Evolutionary conservation across 164 flowering plant species (phyloP), one percentile per base, ranked within the genome.

Genomic region (Piper longum): DNA sequence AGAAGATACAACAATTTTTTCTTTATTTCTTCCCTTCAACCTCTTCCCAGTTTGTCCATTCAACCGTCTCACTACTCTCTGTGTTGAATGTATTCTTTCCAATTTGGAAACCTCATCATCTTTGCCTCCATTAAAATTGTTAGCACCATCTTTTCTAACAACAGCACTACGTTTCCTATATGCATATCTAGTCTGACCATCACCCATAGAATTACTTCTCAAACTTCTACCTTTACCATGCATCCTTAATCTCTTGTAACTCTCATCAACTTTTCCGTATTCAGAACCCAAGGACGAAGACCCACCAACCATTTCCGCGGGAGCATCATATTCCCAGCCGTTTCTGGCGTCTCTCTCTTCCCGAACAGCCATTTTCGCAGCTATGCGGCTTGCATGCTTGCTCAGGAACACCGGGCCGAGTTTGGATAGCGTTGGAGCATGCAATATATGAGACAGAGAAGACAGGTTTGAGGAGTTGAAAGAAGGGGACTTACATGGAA

Each of bases 401-500:
- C 65, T 68, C 68, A 63, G 41, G 59, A 67, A 60, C 64, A 64
- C 43, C 16, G 69, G 56, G 59, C 8, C 66, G 17, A 5, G 14
- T 41, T 61, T 77, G 66, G 64, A 71, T 54, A 75, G 66, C 60
- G 73, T 63, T 52, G 75, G 64, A 52, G 62, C 19, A 65, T 45
- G 58, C 68, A 44, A 69, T 54, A 59, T 3, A 44, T 62, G 67
- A 68, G 63, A 72, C n/a, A 73, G 69, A 51, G 4, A 67, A 58
- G 55, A 58, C 60, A 70, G 67, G 19, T 64, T 66, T 54, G 65
- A 71, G 57, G 64, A 5, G 57, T 67, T 64, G 43, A 73, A 7
- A 13, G 73, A 67, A 45, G 79, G 67, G 71, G n/a, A 82, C 85
- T 84, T 82, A 82, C 86, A 78, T 60, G 59, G 71, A 72, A 75